Base-by-base conservation (phyloP, 805 yeast genomes). In the Candida berthetii region DNA sequence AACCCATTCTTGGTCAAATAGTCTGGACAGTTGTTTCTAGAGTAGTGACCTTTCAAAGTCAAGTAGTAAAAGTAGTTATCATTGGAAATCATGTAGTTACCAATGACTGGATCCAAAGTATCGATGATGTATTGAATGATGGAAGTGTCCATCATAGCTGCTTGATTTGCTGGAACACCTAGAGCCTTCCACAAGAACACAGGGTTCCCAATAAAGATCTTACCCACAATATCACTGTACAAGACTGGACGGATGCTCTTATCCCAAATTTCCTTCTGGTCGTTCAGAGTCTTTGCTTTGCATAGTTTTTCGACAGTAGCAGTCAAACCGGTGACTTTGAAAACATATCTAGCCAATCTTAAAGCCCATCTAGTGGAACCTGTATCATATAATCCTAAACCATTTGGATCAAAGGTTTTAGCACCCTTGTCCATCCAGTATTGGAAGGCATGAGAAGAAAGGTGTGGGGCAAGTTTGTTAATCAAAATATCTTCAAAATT, bases 291-390 rank as follows among this genome's bases (percentile, higher is more conserved):
- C 43, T 68, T 70, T 40, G 84, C 71, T 9, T 62, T 50, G 55
- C 90, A 80, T 16, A 85, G 61, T 44, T 71, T 66, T 35, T 74
- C 71, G 39, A 85, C 76, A 40, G 73, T 68, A 10, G 60, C 61
- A 27, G 67, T 50, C 18, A 78, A 67, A 0, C 89, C 84, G 42
- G 80, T 68, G 1, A 75, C 39, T 25, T 65, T 64, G 66, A 85
- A 84, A 2, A 84, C 66, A 46, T 70, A 74, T 46, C 71, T 70
- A 9, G 88, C 83, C 44, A 83, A 62, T 54, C 90, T 71, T 40
- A 85, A 65, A 1, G 95, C 95, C 95, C 95, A 85, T 60, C 91
- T 73, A 1, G 95, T 82, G 24, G 85, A 83, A 0, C 95, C 95
- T 7, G 93, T 85, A 53, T 85, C 87, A 52, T 82, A 81, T 32